Evolutionary conservation across 2,329 filamentous ascomycete genomes (phyloP).

Genomic region (Hawksworthiomyces lignivorus): DNA sequence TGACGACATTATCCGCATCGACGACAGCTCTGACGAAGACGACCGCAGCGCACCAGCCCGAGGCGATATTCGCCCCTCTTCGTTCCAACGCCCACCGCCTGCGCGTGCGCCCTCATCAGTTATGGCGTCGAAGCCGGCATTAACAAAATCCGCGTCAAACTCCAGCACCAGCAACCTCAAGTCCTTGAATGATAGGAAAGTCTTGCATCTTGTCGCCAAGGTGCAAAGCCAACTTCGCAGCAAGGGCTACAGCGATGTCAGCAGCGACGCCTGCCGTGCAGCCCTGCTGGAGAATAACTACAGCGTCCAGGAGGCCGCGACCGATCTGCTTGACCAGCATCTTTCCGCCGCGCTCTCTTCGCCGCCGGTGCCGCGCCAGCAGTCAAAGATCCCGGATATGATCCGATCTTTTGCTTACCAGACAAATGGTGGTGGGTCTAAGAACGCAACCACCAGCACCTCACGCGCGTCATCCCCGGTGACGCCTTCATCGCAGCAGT

Average conservation of each 20-base stretch:
- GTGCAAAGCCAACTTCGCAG: conserved; percentile 7
- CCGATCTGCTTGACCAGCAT: conserved; percentile 10
- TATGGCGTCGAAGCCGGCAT: neutral
- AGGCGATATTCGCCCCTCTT: conserved; percentile 56
- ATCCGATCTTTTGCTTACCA: conserved; percentile 15
- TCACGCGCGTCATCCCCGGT: conserved; percentile 8
- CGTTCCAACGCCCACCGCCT: conserved; percentile 32
- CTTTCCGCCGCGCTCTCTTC: neutral
- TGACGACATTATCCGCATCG: conserved; percentile 35
- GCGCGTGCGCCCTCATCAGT: neutral
- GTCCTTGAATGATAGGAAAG: conserved; percentile 8
- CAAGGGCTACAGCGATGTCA: conserved; percentile 1
- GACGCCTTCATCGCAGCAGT: conserved; percentile 10
- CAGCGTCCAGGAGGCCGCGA: conserved; percentile 10
- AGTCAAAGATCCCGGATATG: conserved; percentile 10
- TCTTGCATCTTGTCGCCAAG: conserved; percentile 8
- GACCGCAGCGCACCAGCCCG: conserved; percentile 35
- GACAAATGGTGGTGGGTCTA: neutral
- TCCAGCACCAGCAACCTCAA: conserved; percentile 1
- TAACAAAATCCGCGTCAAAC: neutral
- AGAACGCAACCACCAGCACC: neutral
- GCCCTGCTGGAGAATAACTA: conserved; percentile 10
- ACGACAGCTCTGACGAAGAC: conserved; percentile 49
- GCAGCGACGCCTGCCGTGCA: conserved; percentile 5
- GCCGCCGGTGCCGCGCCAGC: neutral